These are phyloP conservation scores for Anthracocystis setariae DNA, from an alignment of 1,284 basidiomycete genomes.

Conservation along the genomic window DNA sequence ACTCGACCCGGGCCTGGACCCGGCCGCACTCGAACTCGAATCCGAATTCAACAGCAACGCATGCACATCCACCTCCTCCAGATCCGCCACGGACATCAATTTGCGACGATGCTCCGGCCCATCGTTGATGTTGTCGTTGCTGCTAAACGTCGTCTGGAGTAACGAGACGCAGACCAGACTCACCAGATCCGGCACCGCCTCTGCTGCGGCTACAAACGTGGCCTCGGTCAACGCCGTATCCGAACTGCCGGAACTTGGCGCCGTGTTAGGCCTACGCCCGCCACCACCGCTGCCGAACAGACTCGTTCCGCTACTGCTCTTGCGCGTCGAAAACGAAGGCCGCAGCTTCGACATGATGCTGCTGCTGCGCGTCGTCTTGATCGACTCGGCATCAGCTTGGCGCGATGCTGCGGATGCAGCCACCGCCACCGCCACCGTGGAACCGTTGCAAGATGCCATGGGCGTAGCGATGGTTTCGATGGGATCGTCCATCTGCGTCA, in stretches of 20 bases:
- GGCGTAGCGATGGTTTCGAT: slow-evolving; percentile 34
- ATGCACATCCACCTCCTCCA: slow-evolving; percentile 59
- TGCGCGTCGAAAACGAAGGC: slow-evolving; percentile 32
- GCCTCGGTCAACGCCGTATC: slow-evolving; percentile 44
- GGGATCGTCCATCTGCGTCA: slow-evolving; percentile 29
- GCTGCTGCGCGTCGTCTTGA: slow-evolving; percentile 48
- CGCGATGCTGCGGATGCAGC: slow-evolving; percentile 19
- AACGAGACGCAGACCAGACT: slow-evolving; percentile 56
- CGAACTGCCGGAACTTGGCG: slow-evolving; percentile 49
- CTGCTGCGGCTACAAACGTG: slow-evolving; percentile 27
- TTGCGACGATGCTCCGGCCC: slow-evolving; percentile 51
- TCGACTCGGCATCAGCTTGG: slow-evolving; percentile 41
- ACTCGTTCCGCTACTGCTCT: slow-evolving; percentile 33
- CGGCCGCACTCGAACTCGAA: slow-evolving; percentile 28
- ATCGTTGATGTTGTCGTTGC: slow-evolving; percentile 55
- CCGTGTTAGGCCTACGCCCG: slow-evolving; percentile 51
- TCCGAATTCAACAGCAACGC: slow-evolving; percentile 46
- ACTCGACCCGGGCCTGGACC: slow-evolving; percentile 37
- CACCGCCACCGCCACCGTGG: slow-evolving; percentile 7
- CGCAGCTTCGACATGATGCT: slow-evolving; percentile 45
- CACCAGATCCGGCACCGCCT: slow-evolving; percentile 44
- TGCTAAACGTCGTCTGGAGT: slow-evolving; percentile 60
- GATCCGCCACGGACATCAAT: slow-evolving; percentile 56
- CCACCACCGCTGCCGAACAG: slow-evolving; percentile 40
- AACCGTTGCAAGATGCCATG: slow-evolving; percentile 2